These are phyloP conservation scores for Boletus coffeatus DNA, from an alignment of 1,284 basidiomycete genomes.

Conservation along the genomic window DNA sequence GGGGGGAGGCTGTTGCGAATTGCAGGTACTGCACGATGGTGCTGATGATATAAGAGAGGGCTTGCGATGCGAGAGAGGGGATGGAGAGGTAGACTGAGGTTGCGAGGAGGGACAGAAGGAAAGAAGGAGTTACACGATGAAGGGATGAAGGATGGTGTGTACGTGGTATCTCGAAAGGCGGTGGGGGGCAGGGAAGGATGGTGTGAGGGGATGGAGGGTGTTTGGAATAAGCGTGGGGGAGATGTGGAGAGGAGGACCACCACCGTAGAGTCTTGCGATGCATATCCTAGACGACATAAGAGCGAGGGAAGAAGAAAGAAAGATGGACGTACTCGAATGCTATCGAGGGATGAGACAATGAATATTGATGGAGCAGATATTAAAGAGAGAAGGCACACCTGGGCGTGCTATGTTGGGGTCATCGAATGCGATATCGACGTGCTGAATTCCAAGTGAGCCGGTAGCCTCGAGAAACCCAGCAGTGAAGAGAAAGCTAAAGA, in stretches of 20 bases:
- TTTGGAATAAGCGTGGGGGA: slow-evolving; percentile 62
- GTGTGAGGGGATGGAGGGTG: slow-evolving; percentile 61
- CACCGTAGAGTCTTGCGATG: slow-evolving; percentile 79
- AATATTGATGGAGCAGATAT: slow-evolving; percentile 1
- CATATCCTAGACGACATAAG: slow-evolving; percentile 55
- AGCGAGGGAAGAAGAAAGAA: not conserved
- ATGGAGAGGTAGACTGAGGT: slow-evolving; percentile 86
- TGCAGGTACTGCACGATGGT: slow-evolving; percentile 75
- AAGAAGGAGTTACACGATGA: slow-evolving; percentile 58
- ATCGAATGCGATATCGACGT: slow-evolving; percentile 70
- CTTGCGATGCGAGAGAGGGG: slow-evolving; percentile 70
- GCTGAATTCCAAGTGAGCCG: slow-evolving; percentile 33
- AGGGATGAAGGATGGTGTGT: slow-evolving; percentile 49
- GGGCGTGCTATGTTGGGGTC: slow-evolving; percentile 84
- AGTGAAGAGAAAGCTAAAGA: slow-evolving; percentile 82
- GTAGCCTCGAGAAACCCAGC: slow-evolving; percentile 71
- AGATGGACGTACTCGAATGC: slow-evolving; percentile 55
- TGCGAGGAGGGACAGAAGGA: slow-evolving; percentile 83
- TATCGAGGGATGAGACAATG: slow-evolving; percentile 24
- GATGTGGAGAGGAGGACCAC: slow-evolving; percentile 72
- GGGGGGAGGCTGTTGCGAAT: slow-evolving; percentile 76
- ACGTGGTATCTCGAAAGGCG: slow-evolving; percentile 34
- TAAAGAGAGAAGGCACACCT: slow-evolving; percentile 39
- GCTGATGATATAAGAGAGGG: slow-evolving; percentile 64
- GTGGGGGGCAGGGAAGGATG: slow-evolving; percentile 44